Conservation (phyloP, 2,329 filamentous ascomycete genomes). For the Acrocalymma vagum region DNA sequence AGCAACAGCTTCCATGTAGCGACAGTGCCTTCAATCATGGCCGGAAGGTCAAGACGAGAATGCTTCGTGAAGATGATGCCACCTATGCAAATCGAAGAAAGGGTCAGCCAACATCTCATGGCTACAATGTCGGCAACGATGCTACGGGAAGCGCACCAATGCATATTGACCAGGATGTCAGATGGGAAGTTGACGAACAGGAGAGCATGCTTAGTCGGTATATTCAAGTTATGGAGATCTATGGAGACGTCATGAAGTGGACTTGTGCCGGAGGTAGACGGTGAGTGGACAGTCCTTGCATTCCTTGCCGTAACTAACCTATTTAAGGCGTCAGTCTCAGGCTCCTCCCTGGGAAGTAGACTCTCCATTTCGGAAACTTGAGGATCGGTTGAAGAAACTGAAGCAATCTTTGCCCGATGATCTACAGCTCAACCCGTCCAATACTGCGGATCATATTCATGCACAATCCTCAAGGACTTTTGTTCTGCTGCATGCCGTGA, state of each 20-base stretch:
- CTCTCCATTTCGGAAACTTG: slow-evolving; percentile 64
- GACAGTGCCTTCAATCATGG: slow-evolving; percentile 71
- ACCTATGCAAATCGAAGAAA: slow-evolving; percentile 22
- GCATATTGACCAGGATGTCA: slow-evolving; percentile 48
- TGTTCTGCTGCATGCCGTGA: slow-evolving; percentile 72
- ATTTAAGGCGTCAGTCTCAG: slow-evolving; percentile 46
- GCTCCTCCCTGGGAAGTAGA: slow-evolving; percentile 67
- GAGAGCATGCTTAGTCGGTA: slow-evolving; percentile 60
- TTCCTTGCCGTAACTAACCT: slow-evolving; percentile 11
- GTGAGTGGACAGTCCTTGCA: slow-evolving; percentile 39
- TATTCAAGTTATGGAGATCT: slow-evolving; percentile 63
- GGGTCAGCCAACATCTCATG: too few species aligned
- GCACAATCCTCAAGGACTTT: slow-evolving; percentile 70
- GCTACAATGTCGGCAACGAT: too few species aligned
- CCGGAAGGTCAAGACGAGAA: slow-evolving; percentile 60
- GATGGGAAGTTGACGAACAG: slow-evolving; percentile 61
- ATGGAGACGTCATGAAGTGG: slow-evolving; percentile 65
- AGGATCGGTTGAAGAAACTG: slow-evolving; percentile 61
- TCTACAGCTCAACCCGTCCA: slow-evolving; percentile 66
- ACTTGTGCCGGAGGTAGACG: slow-evolving; percentile 66
- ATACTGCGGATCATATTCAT: slow-evolving; percentile 72
- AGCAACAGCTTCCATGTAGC: slow-evolving; percentile 69
- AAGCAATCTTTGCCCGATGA: slow-evolving; percentile 63
- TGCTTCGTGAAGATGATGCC: slow-evolving; percentile 25
- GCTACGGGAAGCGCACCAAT: slow-evolving; percentile 5